Conservation (phyloP, 2,329 filamentous ascomycete species). For the Leptographium lundbergii region DNA sequence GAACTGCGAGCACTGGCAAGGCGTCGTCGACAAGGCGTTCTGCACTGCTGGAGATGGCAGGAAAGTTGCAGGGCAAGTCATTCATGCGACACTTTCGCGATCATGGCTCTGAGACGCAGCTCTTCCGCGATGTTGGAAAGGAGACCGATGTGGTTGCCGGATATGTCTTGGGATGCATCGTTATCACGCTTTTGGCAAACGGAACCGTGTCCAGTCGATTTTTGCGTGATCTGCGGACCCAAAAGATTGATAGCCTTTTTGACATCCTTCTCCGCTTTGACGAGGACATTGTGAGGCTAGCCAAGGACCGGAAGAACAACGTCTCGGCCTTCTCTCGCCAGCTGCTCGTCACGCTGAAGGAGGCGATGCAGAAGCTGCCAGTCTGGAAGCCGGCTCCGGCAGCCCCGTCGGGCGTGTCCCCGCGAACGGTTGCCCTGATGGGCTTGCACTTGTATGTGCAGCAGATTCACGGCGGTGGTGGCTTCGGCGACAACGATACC, state of each 20-base stretch:
- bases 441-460: conserved; percentile 46
- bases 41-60: conserved; percentile 46
- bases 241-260: conserved; percentile 43
- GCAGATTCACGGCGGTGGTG: conserved; percentile 19
- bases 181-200: conserved; percentile 48
- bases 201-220: conserved; percentile 42
- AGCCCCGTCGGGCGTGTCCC: conserved; percentile 32
- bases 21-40: conserved; percentile 41
- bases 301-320: conserved; percentile 53
- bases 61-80: conserved; percentile 46
- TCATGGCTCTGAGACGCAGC: conserved; percentile 54
- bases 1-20: conserved; percentile 28
- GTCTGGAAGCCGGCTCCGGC: conserved; percentile 44
- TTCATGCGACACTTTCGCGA: conserved; percentile 62
- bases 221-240: conserved; percentile 41
- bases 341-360: conserved; percentile 41
- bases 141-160: conserved; percentile 50
- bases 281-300: conserved; percentile 46
- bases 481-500: conserved; percentile 19
- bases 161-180: conserved; percentile 50
- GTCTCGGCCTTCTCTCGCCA: conserved; percentile 52
- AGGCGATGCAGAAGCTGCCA: conserved; percentile 34
- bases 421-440: conserved; percentile 50
- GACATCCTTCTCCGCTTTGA: conserved; percentile 37
- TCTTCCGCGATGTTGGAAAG: conserved; percentile 49